Evolutionary conservation across 257 asterid genomes (phyloP).

Genomic region (Capsicum rhomboideum): DNA sequence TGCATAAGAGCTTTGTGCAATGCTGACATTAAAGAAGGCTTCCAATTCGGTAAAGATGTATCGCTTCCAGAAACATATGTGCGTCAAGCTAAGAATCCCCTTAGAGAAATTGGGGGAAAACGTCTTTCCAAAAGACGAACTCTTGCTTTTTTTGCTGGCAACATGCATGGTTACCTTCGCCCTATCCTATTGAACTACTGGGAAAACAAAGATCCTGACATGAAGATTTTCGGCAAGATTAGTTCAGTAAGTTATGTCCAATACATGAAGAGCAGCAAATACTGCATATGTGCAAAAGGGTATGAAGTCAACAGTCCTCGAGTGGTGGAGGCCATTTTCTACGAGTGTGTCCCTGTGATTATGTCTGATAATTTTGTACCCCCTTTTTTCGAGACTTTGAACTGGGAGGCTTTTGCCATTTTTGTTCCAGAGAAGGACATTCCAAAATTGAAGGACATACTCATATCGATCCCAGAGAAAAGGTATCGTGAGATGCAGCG

Average conservation of each 20-base stretch:
- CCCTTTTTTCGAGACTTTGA: slow-evolving; percentile 67
- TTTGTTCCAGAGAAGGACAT: slow-evolving; percentile 74
- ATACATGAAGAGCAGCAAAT: slow-evolving; percentile 92
- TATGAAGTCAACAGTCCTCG: slow-evolving; percentile 89
- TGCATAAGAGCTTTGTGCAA: slow-evolving; percentile 84
- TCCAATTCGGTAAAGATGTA: slow-evolving; percentile 66
- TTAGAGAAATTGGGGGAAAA: slow-evolving; percentile 61
- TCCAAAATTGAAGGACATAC: slow-evolving; percentile 64
- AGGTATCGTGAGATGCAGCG: slow-evolving; percentile 56
- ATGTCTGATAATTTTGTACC: slow-evolving; percentile 84
- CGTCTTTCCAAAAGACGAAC: slow-evolving; percentile 51
- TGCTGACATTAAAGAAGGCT: slow-evolving; percentile 64
- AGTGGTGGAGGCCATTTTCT: slow-evolving; percentile 92
- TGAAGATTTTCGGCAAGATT: slow-evolving; percentile 58
- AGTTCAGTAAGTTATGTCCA: slow-evolving; percentile 50
- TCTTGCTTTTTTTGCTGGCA: slow-evolving; percentile 93
- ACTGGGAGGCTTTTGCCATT: slow-evolving; percentile 86
- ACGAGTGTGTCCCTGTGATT: slow-evolving; percentile 94
- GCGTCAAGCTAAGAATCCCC: slow-evolving; percentile 45
- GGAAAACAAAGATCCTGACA: slow-evolving; percentile 77
- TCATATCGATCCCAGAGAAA: slow-evolving; percentile 44
- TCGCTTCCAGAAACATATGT: slow-evolving; percentile 81
- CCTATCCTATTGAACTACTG: slow-evolving; percentile 58
- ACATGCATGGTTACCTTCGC: slow-evolving; percentile 91
- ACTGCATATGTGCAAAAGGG: slow-evolving; percentile 84